These are phyloP conservation scores for Talaromyces islandicus DNA, from an alignment of 2,329 filamentous ascomycete genomes.

Conservation along the genomic window DNA sequence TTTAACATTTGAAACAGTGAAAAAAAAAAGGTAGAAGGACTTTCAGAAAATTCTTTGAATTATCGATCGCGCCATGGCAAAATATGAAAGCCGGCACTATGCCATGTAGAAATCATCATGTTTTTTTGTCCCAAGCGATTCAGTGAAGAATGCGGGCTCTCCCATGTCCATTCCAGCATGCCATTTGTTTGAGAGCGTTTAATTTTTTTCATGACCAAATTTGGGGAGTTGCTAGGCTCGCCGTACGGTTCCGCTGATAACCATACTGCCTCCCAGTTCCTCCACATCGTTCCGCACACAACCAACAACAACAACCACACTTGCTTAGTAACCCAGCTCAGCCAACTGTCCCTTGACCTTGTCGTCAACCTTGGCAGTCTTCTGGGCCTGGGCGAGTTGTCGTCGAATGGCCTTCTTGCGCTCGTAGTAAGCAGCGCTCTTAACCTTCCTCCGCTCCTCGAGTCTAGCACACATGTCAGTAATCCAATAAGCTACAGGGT, in stretches of 20 bases:
- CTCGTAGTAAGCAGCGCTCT: slow-evolving; percentile 98
- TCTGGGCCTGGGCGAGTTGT: slow-evolving; percentile 88
- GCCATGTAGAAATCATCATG: slow-evolving; percentile 37
- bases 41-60: slow-evolving; percentile 34
- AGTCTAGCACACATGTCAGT: slow-evolving; percentile 58
- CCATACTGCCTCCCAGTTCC: slow-evolving; percentile 32
- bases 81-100: slow-evolving; percentile 15
- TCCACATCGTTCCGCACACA: slow-evolving; percentile 18
- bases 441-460: slow-evolving; percentile 99
- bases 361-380: slow-evolving; percentile 78
- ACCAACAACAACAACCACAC: slow-evolving; percentile 35
- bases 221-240: slow-evolving; percentile 35
- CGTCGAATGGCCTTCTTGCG: slow-evolving; percentile 95
- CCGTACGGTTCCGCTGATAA: slow-evolving; percentile 35
- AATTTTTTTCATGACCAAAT: slow-evolving; percentile 27
- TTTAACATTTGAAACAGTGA: not conserved
- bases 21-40: not conserved
- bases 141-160: slow-evolving; percentile 26
- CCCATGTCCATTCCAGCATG: slow-evolving; percentile 31
- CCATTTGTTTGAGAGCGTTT: slow-evolving; percentile 19
- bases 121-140: slow-evolving; percentile 29
- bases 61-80: slow-evolving; percentile 17
- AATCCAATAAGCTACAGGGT: not conserved
- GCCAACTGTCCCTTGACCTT: slow-evolving; percentile 86
- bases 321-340: slow-evolving; percentile 78